Percentiles rank a stretch among this genome's conserved stretches.
phyloP scores from a whole-genome alignment of 371 early-diverging fungal genomes.

The Coemansia sp. region DNA sequence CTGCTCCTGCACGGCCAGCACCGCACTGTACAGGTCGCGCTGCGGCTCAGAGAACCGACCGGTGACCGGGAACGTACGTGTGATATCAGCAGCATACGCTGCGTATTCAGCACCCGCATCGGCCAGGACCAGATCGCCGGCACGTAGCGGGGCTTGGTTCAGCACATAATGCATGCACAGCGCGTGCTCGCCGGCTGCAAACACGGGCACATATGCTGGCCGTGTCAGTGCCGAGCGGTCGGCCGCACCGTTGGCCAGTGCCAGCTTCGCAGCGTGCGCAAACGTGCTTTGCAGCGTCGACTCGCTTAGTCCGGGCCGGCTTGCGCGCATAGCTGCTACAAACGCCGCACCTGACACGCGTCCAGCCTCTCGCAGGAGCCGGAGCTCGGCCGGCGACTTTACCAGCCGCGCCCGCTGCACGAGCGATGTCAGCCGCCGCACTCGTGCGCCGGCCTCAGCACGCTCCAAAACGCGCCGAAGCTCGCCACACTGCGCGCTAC shows the following conservation, averaged over 20 bases:
- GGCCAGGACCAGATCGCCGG: conserved; percentile 81
- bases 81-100: conserved; percentile 89
- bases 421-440: conserved; percentile 29
- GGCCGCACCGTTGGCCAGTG: conserved; percentile 8
- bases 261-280: conserved; percentile 70
- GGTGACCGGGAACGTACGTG: conserved; percentile 92
- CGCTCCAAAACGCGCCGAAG: conserved; percentile 15
- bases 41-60: conserved; percentile 85
- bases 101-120: conserved; percentile 92
- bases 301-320: conserved; percentile 72
- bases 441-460: conserved; percentile 16
- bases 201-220: conserved; percentile 95
- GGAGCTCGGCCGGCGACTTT: conserved; percentile 76
- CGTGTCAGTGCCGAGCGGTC: conserved; percentile 50
- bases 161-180: conserved; percentile 91
- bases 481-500: conserved; percentile 14
- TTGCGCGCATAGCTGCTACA: conserved; percentile 64
- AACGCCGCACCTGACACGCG: conserved; percentile 77
- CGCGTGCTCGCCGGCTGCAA: conserved; percentile 90
- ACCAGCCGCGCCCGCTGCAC: conserved; percentile 74
- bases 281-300: conserved; percentile 75
- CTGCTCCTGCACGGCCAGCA: conserved; percentile 81
- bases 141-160: conserved; percentile 70
- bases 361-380: conserved; percentile 76
- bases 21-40: conserved; percentile 78